Conservation (phyloP, 495 filamentous ascomycete species). For the Pseudomonodictys pantanalensis region DNA sequence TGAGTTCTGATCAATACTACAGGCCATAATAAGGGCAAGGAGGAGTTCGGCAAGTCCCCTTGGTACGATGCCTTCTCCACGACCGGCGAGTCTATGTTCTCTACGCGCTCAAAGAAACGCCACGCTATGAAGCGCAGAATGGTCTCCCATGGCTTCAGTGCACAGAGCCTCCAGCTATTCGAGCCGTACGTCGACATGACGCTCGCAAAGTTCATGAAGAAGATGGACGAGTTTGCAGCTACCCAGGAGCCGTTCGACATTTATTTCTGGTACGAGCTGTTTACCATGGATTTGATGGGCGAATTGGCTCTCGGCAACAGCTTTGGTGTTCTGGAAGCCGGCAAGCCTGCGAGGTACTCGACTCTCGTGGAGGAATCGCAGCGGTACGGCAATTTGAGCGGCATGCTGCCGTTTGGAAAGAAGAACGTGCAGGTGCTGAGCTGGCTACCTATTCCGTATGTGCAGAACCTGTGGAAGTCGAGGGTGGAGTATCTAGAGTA, state of each 20-base stretch:
- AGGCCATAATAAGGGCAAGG: constrained; percentile 15
- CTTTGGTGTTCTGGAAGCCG: constrained; percentile 27
- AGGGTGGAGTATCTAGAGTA: constrained; percentile 31
- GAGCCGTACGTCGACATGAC: constrained; percentile 27
- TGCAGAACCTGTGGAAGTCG: constrained; percentile 20
- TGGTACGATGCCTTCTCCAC: constrained; percentile 32
- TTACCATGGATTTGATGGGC: constrained; percentile 34
- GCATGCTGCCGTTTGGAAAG: constrained; percentile 30
- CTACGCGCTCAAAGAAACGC: constrained; percentile 27
- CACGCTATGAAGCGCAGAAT: constrained; percentile 27
- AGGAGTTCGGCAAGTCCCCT: constrained; percentile 27
- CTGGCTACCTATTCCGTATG: constrained; percentile 22
- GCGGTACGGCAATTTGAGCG: constrained; percentile 22
- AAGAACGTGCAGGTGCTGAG: constrained; percentile 22
- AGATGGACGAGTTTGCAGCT: constrained; percentile 7
- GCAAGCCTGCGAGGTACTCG: constrained; percentile 21
- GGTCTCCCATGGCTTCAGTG: constrained; percentile 22
- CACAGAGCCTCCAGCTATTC: constrained; percentile 17
- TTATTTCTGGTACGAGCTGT: constrained; percentile 32
- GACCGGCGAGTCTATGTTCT: constrained; percentile 25
- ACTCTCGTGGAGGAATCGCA: constrained; percentile 23
- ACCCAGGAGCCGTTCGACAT: constrained; percentile 16
- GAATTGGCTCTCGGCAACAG: constrained; percentile 26
- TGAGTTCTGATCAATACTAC: background rate
- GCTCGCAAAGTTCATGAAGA: constrained; percentile 20